phyloP scores from a whole-genome alignment of 2,329 filamentous ascomycete genomes.

The Apiospora pterosperma region DNA sequence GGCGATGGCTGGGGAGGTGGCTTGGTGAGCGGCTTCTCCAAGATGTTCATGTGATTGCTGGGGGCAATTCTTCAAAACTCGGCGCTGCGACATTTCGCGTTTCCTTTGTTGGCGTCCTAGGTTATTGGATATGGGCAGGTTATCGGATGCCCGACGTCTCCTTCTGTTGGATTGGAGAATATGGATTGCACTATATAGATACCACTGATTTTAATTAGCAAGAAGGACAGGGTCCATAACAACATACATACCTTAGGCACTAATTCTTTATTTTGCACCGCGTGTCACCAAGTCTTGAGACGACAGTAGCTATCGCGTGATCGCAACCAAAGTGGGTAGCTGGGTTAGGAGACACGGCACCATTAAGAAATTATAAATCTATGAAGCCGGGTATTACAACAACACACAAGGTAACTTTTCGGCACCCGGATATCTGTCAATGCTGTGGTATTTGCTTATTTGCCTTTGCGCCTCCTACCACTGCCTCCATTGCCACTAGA shows the following conservation, averaged over 20 bases:
- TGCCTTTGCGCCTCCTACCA: constrained; percentile 27
- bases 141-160: neutral
- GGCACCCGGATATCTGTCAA: constrained; percentile 4
- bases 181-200: constrained; percentile 1
- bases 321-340: neutral
- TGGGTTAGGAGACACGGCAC: constrained; percentile 5
- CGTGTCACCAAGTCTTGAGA: neutral
- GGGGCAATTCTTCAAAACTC: neutral
- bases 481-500: constrained; percentile 26
- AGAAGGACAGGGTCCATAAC: neutral
- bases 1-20: constrained; percentile 18
- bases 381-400: constrained; percentile 17
- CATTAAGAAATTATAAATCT: constrained; percentile 14
- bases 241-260: neutral
- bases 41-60: constrained; percentile 9
- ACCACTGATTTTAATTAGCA: neutral
- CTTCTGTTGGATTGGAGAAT: neutral
- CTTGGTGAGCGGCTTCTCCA: constrained; percentile 15
- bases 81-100: neutral
- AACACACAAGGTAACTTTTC: constrained; percentile 10
- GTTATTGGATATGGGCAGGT: neutral
- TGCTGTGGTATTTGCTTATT: constrained; percentile 19
- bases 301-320: neutral
- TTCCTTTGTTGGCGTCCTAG: neutral
- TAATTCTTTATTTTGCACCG: neutral